A percentile compares a stretch with the other conserved stretches of the same genome.
These are phyloP conservation scores for Podospora fimiseda DNA, from an alignment of 495 filamentous ascomycete genomes.

Conservation along the genomic window DNA sequence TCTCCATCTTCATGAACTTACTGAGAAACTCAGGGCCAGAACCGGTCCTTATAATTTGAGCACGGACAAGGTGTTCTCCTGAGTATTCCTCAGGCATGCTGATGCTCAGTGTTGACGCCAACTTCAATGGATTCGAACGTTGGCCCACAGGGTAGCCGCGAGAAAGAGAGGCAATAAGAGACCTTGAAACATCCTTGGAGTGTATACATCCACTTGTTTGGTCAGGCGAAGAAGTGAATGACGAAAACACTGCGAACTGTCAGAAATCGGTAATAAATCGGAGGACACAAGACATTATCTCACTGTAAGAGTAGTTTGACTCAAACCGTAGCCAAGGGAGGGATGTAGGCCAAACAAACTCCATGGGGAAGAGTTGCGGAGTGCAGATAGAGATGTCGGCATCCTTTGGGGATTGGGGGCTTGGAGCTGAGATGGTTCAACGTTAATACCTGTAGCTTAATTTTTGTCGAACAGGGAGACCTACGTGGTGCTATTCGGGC, in stretches of 20 bases:
- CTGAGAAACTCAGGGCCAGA: neutral
- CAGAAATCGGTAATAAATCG: neutral
- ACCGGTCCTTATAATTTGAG: neutral
- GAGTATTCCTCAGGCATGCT: neutral
- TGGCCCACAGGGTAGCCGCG: neutral
- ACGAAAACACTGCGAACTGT: neutral
- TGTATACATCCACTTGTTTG: neutral
- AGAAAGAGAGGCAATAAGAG: neutral
- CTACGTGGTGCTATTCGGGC: neutral
- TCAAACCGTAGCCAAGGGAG: slow-evolving; percentile 3
- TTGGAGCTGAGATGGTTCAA: neutral
- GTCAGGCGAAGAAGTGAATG: neutral
- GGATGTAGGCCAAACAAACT: slow-evolving; percentile 1
- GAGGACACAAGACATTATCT: too few relatives aligned
- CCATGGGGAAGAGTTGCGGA: neutral
- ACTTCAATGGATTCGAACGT: neutral
- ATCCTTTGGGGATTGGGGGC: slow-evolving; percentile 1
- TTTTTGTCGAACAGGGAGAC: neutral
- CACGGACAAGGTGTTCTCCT: slow-evolving; percentile 2
- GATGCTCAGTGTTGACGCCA: neutral
- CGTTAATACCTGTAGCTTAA: neutral
- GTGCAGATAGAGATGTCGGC: slow-evolving; percentile 1
- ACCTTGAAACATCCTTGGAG: neutral
- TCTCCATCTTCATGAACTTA: neutral
- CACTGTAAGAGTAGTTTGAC: neutral